A percentile compares a stretch with the other conserved stretches of the same genome.
Evolutionary conservation across 306 rosid species (phyloP).

Genomic region (Cotoneaster glaucophyllus): DNA sequence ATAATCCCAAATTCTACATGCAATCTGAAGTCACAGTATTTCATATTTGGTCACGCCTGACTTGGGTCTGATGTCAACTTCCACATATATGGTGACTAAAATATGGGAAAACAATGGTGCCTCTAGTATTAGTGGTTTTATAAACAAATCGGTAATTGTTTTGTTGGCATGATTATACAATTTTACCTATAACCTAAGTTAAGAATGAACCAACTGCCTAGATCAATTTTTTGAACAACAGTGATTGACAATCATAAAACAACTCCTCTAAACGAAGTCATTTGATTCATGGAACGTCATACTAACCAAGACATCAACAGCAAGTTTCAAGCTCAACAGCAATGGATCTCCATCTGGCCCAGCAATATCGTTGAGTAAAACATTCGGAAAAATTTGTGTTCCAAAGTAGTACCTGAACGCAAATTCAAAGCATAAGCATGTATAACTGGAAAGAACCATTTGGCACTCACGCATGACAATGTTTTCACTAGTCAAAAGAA

Average conservation of each 20-base stretch:
- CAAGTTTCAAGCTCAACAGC: conserved; percentile 89
- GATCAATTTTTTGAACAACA: neutral
- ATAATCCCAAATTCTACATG: neutral
- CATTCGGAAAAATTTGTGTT: conserved; percentile 76
- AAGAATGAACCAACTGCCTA: neutral
- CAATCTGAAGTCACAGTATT: neutral
- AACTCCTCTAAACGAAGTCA: neutral
- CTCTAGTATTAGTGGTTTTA: neutral
- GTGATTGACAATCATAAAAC: neutral
- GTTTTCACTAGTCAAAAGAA: neutral
- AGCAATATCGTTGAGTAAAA: conserved; percentile 77
- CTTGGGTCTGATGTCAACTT: neutral
- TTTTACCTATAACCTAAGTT: neutral
- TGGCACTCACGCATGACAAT: neutral
- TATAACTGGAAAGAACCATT: neutral
- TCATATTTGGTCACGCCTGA: neutral
- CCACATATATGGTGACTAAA: neutral
- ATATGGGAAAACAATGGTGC: neutral
- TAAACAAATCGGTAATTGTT: neutral
- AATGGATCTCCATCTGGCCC: conserved; percentile 92
- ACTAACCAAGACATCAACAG: conserved; percentile 94
- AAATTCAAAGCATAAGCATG: conserved; percentile 19
- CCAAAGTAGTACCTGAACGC: conserved; percentile 71
- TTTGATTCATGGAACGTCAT: conserved; percentile 8
- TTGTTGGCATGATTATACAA: neutral